Percentiles rank a stretch among this genome's conserved stretches.
Conservation (phyloP, 2,329 filamentous ascomycete genomes). For the Tolypocladium paradoxum region DNA sequence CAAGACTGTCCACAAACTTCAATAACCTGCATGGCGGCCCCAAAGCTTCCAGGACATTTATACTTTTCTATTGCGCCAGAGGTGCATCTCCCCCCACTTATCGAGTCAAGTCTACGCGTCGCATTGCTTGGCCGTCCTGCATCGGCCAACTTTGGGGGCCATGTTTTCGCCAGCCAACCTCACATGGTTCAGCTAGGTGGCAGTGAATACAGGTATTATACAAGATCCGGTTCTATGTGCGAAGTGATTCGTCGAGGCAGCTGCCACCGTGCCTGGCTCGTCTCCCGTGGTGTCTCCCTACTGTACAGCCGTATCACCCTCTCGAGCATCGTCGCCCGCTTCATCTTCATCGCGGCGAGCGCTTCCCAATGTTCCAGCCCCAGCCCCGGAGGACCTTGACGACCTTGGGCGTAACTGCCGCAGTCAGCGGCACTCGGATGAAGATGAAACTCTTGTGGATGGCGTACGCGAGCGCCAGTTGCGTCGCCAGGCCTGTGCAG, state of each 20-base stretch:
- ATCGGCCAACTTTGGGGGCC: neutral
- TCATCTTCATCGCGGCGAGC: slow-evolving; percentile 17
- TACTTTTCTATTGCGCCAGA: neutral
- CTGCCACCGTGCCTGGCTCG: neutral
- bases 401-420: slow-evolving; percentile 86
- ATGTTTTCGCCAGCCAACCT: too few species aligned
- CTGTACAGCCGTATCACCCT: slow-evolving; percentile 1
- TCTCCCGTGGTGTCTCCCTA: neutral
- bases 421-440: slow-evolving; percentile 82
- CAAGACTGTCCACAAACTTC: neutral
- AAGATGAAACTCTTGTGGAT: slow-evolving; percentile 99
- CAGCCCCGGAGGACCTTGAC: slow-evolving; percentile 77
- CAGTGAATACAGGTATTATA: neutral
- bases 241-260: neutral
- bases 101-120: neutral
- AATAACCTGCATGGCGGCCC: neutral
- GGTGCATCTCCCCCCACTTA: neutral
- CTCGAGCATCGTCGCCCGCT: neutral
- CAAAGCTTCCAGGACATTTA: neutral
- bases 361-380: slow-evolving; percentile 92
- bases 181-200: neutral
- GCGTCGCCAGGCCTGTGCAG: slow-evolving; percentile 55
- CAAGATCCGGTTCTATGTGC: neutral
- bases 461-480: slow-evolving; percentile 86
- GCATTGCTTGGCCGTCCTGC: neutral